Base-by-base conservation (phyloP, 345 rosid species). In the Citrus inodora region DNA sequence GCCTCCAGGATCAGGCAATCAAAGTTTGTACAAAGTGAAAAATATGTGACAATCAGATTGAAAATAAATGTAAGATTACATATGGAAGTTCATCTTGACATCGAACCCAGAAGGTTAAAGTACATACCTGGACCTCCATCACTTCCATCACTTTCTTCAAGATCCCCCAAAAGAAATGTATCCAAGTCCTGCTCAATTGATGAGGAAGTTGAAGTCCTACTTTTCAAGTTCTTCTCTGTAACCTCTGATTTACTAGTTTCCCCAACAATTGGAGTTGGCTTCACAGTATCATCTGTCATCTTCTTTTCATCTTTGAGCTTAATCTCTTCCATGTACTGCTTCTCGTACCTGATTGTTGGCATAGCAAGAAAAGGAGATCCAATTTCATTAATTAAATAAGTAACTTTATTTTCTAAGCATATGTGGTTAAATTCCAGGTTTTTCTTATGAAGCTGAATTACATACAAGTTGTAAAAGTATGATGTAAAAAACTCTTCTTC, bases 81-180 rank as follows among this genome's bases (percentile, higher is more conserved):
- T 17, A 16, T 9, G 37, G 38, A 16, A 38, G 37, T 38, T 60
- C 46, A 42, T 28, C 6, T 30, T 46, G 62, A 59, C 55, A 3
- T 48, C 24, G 25, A 4, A 19, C 22, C 61, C 10, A 67, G n/a
- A 72, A 25, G 30, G 70, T 60, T 30, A 48, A 68, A 38, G 64
- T 33, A 78, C 79, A 81, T 81, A 95, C 98, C 98, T 83, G 83
- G 81, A 66, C 85, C 98, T 10, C 87, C 98, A 80, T 95, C 97
- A 69, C 95, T 88, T 71, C 87, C 98, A 80, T 95, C 97, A 69
- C 95, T 88, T 71, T 95, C 95, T 77, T 91, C 98, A 64, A 89
- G 87, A 85, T 95, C 98, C 76, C 98, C 98, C 80, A 95, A 76
- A 58, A 95, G 98, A 87, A 90, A 95, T 10, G 93, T 78, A 80